phyloP scores from a whole-genome alignment of 257 asterid genomes.

The Schizonepeta tenuifolia region DNA sequence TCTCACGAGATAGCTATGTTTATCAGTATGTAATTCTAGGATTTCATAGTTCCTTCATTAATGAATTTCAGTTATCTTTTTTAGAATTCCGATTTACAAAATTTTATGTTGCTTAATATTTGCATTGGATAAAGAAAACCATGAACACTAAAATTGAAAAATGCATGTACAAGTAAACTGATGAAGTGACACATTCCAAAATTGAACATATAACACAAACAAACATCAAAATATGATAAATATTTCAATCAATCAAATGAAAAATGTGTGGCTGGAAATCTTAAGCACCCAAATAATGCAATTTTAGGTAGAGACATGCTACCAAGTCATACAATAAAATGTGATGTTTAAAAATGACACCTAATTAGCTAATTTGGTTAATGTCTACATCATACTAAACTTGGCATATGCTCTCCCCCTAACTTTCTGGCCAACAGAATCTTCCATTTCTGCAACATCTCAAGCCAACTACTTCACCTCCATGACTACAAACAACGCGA shows the following conservation, averaged over 20 bases:
- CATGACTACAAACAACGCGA: not conserved
- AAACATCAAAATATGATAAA: not conserved
- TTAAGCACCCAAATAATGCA: not conserved
- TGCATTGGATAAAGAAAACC: not conserved
- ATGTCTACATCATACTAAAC: conserved; percentile 6
- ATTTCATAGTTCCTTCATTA: conserved; percentile 29
- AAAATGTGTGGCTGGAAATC: not conserved
- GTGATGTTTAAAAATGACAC: not conserved
- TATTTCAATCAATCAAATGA: not conserved
- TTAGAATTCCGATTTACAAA: not conserved
- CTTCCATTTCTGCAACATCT: not conserved
- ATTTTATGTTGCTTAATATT: not conserved
- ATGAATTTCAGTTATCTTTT: conserved; percentile 27
- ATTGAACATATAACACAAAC: not conserved
- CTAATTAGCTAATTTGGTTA: conserved; percentile 8
- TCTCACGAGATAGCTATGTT: conserved; percentile 30
- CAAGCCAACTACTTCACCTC: not conserved
- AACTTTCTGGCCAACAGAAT: conserved; percentile 3
- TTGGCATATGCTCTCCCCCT: not conserved
- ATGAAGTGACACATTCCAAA: not conserved
- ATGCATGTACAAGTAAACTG: not conserved
- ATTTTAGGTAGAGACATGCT: not conserved
- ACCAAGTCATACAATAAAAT: not conserved
- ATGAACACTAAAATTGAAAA: not conserved
- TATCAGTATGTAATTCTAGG: conserved; percentile 35